phyloP scores from a whole-genome alignment of 306 rosid genomes.

The Castanea sativa region DNA sequence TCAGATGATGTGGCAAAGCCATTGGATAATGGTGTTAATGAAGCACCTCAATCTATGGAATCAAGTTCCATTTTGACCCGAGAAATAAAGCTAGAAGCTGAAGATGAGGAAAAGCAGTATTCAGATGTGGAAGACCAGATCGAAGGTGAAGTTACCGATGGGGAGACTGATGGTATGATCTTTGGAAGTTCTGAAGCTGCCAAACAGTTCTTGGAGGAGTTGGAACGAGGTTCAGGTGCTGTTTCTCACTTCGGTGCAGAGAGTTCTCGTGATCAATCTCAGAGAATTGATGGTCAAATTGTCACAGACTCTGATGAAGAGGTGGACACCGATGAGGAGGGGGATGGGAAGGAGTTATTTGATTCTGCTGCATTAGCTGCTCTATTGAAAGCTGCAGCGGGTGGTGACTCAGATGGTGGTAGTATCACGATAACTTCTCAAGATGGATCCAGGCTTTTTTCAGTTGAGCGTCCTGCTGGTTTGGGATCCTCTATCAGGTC shows the following conservation, averaged over 20 bases:
- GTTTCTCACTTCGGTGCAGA: slow-evolving; percentile 51
- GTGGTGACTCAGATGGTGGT: slow-evolving; percentile 70
- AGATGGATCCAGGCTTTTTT: slow-evolving; percentile 92
- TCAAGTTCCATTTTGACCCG: slow-evolving; percentile 18
- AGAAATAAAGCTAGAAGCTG: slow-evolving; percentile 30
- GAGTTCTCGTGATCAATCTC: slow-evolving; percentile 48
- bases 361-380: slow-evolving; percentile 95
- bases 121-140: slow-evolving; percentile 36
- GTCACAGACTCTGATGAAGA: slow-evolving; percentile 89
- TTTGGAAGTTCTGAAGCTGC: slow-evolving; percentile 76
- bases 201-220: slow-evolving; percentile 57
- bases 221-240: slow-evolving; percentile 53
- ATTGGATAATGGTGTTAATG: slow-evolving; percentile 10
- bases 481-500: slow-evolving; percentile 80
- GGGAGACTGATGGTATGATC: slow-evolving; percentile 52
- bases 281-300: slow-evolving; percentile 86
- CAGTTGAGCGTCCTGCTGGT: slow-evolving; percentile 98
- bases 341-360: slow-evolving; percentile 77
- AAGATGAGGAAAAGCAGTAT: slow-evolving; percentile 31
- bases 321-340: slow-evolving; percentile 82
- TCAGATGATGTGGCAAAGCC: slow-evolving; percentile 2
- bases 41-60: slow-evolving; percentile 22
- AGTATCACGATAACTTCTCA: slow-evolving; percentile 72
- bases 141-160: slow-evolving; percentile 50
- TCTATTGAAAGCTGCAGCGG: slow-evolving; percentile 86